These are phyloP conservation scores for Solanum piurae DNA, from an alignment of 257 asterid genomes.

Conservation along the genomic window DNA sequence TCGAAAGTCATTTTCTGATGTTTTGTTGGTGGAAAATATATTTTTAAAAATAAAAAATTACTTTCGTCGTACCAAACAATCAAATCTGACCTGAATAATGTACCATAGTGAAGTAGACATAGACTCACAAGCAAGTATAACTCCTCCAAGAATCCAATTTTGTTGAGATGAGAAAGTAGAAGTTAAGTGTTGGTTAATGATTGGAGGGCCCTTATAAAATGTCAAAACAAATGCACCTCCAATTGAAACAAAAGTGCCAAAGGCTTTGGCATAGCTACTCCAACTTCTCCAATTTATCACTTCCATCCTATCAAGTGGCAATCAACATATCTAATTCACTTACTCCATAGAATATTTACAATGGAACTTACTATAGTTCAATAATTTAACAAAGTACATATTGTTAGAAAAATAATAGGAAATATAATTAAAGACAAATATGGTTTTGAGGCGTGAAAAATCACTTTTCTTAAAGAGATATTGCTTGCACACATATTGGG, in stretches of 20 bases:
- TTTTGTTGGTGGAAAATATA: neutral
- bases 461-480: too few species aligned
- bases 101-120: slow-evolving; percentile 43
- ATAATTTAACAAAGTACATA: too few species aligned
- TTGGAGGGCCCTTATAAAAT: neutral
- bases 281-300: neutral
- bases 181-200: neutral
- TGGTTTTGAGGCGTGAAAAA: too few species aligned
- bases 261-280: neutral
- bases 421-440: too few species aligned
- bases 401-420: too few species aligned
- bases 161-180: slow-evolving; percentile 9
- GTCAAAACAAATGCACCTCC: neutral
- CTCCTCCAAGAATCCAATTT: slow-evolving; percentile 39
- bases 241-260: neutral
- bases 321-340: neutral
- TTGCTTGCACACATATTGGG: too few species aligned
- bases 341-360: neutral
- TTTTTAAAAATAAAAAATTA: too few species aligned
- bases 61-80: neutral
- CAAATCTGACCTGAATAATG: slow-evolving; percentile 28
- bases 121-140: slow-evolving; percentile 26
- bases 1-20: neutral
- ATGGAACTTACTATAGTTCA: too few species aligned
- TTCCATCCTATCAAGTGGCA: neutral